Base-by-base conservation (phyloP, 805 yeast species). In the Monosporozyma unispora region DNA sequence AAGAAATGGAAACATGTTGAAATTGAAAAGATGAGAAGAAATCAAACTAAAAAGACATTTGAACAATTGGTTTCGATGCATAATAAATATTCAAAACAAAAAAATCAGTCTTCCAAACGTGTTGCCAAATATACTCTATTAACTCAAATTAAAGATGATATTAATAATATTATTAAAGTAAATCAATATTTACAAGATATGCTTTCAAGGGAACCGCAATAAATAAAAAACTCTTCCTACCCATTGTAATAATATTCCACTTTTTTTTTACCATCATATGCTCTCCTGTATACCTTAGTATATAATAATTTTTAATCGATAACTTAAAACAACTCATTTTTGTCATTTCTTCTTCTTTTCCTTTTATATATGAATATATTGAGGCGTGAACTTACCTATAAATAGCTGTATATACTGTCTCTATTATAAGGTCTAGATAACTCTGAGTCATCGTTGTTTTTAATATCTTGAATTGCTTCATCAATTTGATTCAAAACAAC, bases 1-100 rank as follows among this genome's bases (percentile, higher is more conserved):
- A 60, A 60, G 45, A 64, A 61, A 53, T 65, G 69, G 69, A 62
- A 58, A 45, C 69, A 65, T 52, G 67, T 65, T 4, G 59, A 60
- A 40, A 48, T 62, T 16, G 70, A 66, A 47, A 62, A 62, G 48
- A 48, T 60, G 35, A 53, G 68, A 48, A 57, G 69, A 50, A 57
- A 54, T 45, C 53, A 58, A 16, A 63, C 64, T 18, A 66, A 63
- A 47, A 52, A 54, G 16, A 51, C 59, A 10, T 67, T 64, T 49
- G 63, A 63, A 25, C 55, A 56, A 12, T 50, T 67, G 41, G 8
- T 39, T 2, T 19, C 42, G 4, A 39, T 39, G 25, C 25, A 11
- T 39, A 39, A 39, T 21, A 39, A 39, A 11, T 12, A 21, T 21
- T 19, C 16, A 3, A 39, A 39, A 12, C 21, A 14, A 39, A 9